Percentiles rank a stretch among this genome's conserved stretches.
Conservation (phyloP, 2,329 filamentous ascomycete species). For the Pleomassaria siparia region DNA sequence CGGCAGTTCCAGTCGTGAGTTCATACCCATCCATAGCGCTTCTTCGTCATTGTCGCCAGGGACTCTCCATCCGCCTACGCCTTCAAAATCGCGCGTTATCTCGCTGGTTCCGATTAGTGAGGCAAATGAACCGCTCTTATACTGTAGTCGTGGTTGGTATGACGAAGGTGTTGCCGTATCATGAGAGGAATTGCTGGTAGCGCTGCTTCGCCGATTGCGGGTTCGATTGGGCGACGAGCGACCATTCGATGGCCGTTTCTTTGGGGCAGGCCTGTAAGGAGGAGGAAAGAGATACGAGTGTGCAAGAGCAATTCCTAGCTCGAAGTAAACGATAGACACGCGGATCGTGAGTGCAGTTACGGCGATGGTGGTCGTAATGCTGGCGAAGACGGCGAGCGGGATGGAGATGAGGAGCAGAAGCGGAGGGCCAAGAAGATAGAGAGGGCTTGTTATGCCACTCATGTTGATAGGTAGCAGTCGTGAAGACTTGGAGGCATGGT, state of each 20-base stretch:
- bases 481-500: not conserved
- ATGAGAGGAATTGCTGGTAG: slow-evolving; percentile 24
- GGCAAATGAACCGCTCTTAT: slow-evolving; percentile 38
- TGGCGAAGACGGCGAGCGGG: slow-evolving; percentile 41
- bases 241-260: slow-evolving; percentile 15
- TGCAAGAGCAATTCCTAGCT: slow-evolving; percentile 44
- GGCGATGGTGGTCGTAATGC: slow-evolving; percentile 43
- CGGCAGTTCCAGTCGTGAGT: slow-evolving; percentile 45
- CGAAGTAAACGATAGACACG: slow-evolving; percentile 45
- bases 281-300: slow-evolving; percentile 39
- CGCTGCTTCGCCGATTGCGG: slow-evolving; percentile 28
- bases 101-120: slow-evolving; percentile 36
- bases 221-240: slow-evolving; percentile 24
- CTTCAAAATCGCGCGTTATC: slow-evolving; percentile 45
- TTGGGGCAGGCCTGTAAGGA: slow-evolving; percentile 18
- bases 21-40: slow-evolving; percentile 48
- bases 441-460: slow-evolving; percentile 17
- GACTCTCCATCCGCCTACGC: slow-evolving; percentile 46
- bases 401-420: slow-evolving; percentile 42
- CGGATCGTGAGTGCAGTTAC: slow-evolving; percentile 43
- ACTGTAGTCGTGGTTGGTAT: slow-evolving; percentile 18
- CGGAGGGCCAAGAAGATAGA: slow-evolving; percentile 39
- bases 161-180: slow-evolving; percentile 17
- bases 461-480: not conserved
- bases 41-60: slow-evolving; percentile 45